Evolutionary conservation across 2,329 filamentous ascomycete species (phyloP).

Genomic region (Arthrobotrys musiformis): DNA sequence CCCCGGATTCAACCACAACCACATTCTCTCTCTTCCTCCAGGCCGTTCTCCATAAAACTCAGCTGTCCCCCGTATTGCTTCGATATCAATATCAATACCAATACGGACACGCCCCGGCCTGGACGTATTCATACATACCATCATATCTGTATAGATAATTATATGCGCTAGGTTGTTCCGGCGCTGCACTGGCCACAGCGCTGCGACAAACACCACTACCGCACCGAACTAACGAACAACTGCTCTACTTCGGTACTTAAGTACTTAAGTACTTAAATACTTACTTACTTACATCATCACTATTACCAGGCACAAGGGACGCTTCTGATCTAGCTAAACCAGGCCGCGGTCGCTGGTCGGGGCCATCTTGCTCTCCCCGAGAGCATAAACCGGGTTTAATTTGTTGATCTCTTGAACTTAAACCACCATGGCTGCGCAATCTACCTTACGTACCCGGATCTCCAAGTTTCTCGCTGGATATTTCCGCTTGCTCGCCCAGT

Average conservation of each 20-base stretch:
- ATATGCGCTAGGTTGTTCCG: conserved; percentile 1
- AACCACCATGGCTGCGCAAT: conserved; percentile 81
- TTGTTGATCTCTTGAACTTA: not conserved
- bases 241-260: not conserved
- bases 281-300: not conserved
- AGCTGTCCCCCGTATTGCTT: conserved; percentile 29
- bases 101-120: conserved; percentile 5
- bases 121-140: too few relatives aligned
- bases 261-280: too few relatives aligned
- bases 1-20: conserved; percentile 50
- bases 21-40: conserved; percentile 24
- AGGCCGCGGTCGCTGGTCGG: not conserved
- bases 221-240: not conserved
- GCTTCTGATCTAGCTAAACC: not conserved
- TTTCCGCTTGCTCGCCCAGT: conserved; percentile 67
- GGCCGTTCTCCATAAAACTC: conserved; percentile 41
- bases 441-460: conserved; percentile 78
- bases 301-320: not conserved
- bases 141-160: too few relatives aligned
- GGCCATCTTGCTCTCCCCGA: conserved; percentile 22
- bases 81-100: not conserved
- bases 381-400: conserved; percentile 34
- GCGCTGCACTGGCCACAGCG: not conserved
- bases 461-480: conserved; percentile 73
- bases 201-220: not conserved